Evolutionary conservation across 108 stramenopile species (phyloP).

Genomic region (Conticribra guillardii): DNA sequence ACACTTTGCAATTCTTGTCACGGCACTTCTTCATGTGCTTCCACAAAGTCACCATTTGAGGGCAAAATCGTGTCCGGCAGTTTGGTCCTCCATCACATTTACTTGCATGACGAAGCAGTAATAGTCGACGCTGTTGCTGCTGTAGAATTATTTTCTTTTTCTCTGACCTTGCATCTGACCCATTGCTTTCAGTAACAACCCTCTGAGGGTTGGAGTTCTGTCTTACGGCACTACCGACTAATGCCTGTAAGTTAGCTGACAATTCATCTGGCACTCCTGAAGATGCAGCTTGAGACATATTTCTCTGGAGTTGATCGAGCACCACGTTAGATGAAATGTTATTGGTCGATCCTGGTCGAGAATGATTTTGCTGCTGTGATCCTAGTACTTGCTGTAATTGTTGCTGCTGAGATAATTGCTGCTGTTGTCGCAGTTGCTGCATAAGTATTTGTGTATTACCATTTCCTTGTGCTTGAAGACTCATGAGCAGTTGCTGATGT

Average conservation of each 20-base stretch:
- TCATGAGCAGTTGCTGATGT: slow-evolving; percentile 16
- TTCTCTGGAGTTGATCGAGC: background rate
- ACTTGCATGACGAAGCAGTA: slow-evolving; percentile 71
- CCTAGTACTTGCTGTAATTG: background rate
- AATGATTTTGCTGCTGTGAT: background rate
- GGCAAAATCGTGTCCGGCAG: slow-evolving; percentile 71
- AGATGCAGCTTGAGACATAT: background rate
- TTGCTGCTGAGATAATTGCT: background rate
- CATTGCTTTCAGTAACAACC: background rate
- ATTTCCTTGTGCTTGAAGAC: background rate
- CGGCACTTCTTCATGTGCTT: slow-evolving; percentile 82
- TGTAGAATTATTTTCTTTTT: slow-evolving; percentile 64
- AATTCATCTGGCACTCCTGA: background rate
- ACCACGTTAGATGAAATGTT: background rate
- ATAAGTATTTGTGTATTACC: background rate
- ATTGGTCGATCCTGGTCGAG: no score
- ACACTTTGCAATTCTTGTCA: slow-evolving; percentile 75
- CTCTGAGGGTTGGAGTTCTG: slow-evolving; percentile 1
- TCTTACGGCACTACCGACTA: slow-evolving; percentile 6
- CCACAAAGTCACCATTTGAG: slow-evolving; percentile 80
- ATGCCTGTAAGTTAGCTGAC: background rate
- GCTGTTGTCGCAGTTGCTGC: slow-evolving; percentile 6
- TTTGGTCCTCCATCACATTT: slow-evolving; percentile 59
- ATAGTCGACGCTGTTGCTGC: slow-evolving; percentile 77
- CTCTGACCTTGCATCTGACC: slow-evolving; percentile 28